These are phyloP conservation scores for Scheffersomyces lignosus DNA, from an alignment of 805 yeast genomes.

Conservation along the genomic window DNA sequence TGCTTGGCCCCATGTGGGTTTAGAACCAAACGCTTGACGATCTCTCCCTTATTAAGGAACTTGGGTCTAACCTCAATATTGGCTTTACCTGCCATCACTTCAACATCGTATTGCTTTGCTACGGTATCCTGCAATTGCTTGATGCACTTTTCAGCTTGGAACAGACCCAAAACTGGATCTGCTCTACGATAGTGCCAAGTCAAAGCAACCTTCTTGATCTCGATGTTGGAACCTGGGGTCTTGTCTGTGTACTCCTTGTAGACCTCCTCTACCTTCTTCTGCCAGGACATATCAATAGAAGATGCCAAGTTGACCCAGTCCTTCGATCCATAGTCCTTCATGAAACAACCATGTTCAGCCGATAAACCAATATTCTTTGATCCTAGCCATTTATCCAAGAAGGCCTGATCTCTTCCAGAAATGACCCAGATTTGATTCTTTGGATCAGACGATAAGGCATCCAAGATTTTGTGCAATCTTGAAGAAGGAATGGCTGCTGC, in stretches of 20 bases:
- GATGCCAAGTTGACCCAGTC: slow-evolving; percentile 87
- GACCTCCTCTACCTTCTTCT: slow-evolving; percentile 70
- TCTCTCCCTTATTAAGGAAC: slow-evolving; percentile 95
- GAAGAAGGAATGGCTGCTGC: slow-evolving; percentile 97
- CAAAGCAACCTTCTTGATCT: slow-evolving; percentile 86
- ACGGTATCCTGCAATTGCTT: slow-evolving; percentile 61
- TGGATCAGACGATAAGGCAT: slow-evolving; percentile 68
- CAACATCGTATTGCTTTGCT: slow-evolving; percentile 72
- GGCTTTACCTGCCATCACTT: slow-evolving; percentile 96
- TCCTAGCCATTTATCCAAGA: slow-evolving; percentile 88
- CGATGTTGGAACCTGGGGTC: slow-evolving; percentile 89
- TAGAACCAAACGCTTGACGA: slow-evolving; percentile 75
- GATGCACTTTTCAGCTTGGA: slow-evolving; percentile 75
- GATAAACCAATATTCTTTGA: slow-evolving; percentile 71
- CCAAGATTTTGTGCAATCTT: slow-evolving; percentile 59
- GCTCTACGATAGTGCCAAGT: slow-evolving; percentile 98
- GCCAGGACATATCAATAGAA: slow-evolving; percentile 92
- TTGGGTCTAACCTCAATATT: slow-evolving; percentile 96
- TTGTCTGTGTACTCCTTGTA: slow-evolving; percentile 76
- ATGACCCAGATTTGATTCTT: slow-evolving; percentile 90
- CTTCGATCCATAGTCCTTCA: slow-evolving; percentile 64
- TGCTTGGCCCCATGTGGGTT: slow-evolving; percentile 61
- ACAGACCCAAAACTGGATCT: slow-evolving; percentile 90
- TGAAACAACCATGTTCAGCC: slow-evolving; percentile 97
- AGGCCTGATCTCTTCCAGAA: slow-evolving; percentile 91